phyloP scores from a whole-genome alignment of 139 green algal species.

The Diplosphaera chodatii region DNA sequence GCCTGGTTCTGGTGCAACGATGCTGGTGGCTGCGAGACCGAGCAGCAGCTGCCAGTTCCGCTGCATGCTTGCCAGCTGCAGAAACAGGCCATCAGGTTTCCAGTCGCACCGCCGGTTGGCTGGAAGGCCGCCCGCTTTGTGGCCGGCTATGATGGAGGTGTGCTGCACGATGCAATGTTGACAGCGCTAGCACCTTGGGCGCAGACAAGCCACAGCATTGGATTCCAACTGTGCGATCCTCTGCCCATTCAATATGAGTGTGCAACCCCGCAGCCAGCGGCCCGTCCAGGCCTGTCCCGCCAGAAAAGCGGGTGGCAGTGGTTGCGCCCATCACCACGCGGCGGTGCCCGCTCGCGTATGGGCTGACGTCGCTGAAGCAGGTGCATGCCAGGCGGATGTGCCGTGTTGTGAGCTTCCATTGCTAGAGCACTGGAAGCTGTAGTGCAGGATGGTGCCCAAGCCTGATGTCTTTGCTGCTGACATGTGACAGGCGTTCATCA shows the following conservation, averaged over 20 bases:
- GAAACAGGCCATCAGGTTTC: neutral
- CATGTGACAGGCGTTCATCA: neutral
- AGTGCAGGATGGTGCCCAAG: too few species aligned
- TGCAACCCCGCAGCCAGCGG: neutral
- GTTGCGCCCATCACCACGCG: neutral
- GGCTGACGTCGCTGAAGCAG: neutral
- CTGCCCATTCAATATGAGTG: too few species aligned
- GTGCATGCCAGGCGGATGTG: too few species aligned
- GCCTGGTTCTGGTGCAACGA: neutral
- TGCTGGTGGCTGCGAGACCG: neutral
- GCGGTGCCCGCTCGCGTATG: neutral
- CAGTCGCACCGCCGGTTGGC: neutral
- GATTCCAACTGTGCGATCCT: too few species aligned
- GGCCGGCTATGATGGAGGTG: neutral
- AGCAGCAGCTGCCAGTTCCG: neutral
- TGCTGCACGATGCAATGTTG: too few species aligned
- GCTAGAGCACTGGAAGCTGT: too few species aligned
- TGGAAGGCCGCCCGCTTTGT: neutral
- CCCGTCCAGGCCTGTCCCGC: neutral
- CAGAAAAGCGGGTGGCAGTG: neutral
- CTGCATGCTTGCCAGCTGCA: neutral
- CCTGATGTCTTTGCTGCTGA: too few species aligned
- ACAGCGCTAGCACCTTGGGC: too few species aligned
- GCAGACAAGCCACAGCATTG: too few species aligned
- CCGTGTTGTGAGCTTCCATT: too few species aligned